A percentile compares a stretch with the other conserved stretches of the same genome.
Conservation (phyloP, 345 rosid genomes). For the Eucalyptus viminalis region DNA sequence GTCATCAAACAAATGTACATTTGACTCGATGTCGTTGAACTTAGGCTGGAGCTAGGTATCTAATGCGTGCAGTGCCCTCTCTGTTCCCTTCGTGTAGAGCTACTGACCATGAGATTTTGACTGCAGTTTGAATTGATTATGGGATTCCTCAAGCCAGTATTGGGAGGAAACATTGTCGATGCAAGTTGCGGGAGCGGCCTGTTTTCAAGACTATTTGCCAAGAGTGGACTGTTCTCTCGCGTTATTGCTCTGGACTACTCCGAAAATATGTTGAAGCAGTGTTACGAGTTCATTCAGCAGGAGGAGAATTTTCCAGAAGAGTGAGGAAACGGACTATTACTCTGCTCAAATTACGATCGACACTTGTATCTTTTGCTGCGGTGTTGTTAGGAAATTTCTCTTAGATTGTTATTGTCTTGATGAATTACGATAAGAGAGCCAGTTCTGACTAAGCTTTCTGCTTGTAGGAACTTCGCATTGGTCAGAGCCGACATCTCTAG, state of each 20-base stretch:
- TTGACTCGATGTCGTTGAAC: background rate
- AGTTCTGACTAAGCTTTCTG: too few species aligned
- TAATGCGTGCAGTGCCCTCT: background rate
- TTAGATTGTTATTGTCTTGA: too few species aligned
- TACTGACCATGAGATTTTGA: background rate
- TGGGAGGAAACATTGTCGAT: slow-evolving; percentile 76
- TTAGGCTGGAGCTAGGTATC: background rate
- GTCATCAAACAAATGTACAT: background rate
- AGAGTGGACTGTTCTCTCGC: slow-evolving; percentile 53
- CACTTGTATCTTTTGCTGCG: too few species aligned
- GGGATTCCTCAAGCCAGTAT: slow-evolving; percentile 54
- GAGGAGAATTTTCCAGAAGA: slow-evolving; percentile 66
- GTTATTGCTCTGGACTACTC: slow-evolving; percentile 84
- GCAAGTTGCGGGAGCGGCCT: slow-evolving; percentile 91
- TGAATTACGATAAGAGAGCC: too few species aligned
- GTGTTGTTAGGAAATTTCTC: too few species aligned
- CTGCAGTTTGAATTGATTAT: slow-evolving; percentile 69
- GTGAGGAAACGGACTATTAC: slow-evolving; percentile 7
- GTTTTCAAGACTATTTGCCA: slow-evolving; percentile 66
- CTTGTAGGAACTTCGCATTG: too few species aligned
- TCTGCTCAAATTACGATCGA: background rate
- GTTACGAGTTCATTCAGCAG: slow-evolving; percentile 46
- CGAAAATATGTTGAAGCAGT: slow-evolving; percentile 75
- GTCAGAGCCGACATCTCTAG: too few species aligned
- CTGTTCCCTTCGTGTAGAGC: background rate